A percentile compares a stretch with the other conserved stretches of the same genome.
phyloP scores from a whole-genome alignment of 2,329 filamentous ascomycete genomes.

The Fusarium lateritium region DNA sequence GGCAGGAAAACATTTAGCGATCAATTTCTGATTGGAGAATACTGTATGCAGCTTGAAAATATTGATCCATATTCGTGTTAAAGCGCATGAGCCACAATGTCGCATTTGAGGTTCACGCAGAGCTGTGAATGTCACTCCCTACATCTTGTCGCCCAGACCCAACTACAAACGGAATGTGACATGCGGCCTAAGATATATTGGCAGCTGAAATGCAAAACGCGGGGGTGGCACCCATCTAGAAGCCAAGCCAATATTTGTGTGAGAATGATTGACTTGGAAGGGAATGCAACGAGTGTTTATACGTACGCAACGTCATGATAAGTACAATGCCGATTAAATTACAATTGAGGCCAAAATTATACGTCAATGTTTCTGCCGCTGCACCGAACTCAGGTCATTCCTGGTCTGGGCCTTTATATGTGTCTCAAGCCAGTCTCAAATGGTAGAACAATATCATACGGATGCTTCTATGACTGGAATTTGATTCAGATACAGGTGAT shows the following conservation, averaged over 20 bases:
- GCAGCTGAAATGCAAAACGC: neutral
- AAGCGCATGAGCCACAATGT: too few relatives aligned
- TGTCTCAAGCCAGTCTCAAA: neutral
- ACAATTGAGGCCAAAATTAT: neutral
- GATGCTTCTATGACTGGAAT: too few relatives aligned
- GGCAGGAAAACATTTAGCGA: too few relatives aligned
- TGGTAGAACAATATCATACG: too few relatives aligned
- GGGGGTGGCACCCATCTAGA: slow-evolving; percentile 4
- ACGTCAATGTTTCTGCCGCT: neutral
- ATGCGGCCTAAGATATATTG: neutral
- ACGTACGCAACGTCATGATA: neutral
- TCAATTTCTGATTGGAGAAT: too few relatives aligned
- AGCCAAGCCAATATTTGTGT: neutral
- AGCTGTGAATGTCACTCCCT: too few relatives aligned
- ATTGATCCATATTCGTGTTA: too few relatives aligned
- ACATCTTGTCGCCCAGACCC: too few relatives aligned
- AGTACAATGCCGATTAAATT: neutral
- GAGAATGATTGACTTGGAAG: neutral
- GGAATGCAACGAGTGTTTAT: neutral
- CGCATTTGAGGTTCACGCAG: too few relatives aligned
- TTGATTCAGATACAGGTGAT: too few relatives aligned
- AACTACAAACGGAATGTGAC: slow-evolving; percentile 10
- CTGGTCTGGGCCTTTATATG: neutral
- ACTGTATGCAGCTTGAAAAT: too few relatives aligned
- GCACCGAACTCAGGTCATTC: too few relatives aligned